These are phyloP conservation scores for Xylaria sp. DNA, from an alignment of 2,329 filamentous ascomycete genomes.

Conservation along the genomic window DNA sequence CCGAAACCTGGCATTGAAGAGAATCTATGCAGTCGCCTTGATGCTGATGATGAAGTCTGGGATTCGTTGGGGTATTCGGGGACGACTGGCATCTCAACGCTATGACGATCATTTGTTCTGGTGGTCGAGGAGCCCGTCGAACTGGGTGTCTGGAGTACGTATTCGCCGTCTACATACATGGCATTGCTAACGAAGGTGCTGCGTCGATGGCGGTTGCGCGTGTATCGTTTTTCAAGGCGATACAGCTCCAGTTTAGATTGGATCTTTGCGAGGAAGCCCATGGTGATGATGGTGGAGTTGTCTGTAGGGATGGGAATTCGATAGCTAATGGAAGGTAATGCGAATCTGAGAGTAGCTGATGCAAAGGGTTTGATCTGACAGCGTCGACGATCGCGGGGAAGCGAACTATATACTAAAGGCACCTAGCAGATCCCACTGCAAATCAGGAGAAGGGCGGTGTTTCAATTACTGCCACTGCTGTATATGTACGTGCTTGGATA, in stretches of 20 bases:
- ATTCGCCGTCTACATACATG: conserved; percentile 94
- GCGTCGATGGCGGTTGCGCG: conserved; percentile 84
- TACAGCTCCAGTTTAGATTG: conserved; percentile 85
- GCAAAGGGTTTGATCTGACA: background rate
- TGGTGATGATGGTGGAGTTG: conserved; percentile 35
- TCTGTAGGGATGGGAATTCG: background rate
- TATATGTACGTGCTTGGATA: conserved; percentile 17
- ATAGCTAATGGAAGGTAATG: background rate
- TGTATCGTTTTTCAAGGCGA: conserved; percentile 95
- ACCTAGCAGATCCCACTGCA: background rate
- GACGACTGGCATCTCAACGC: conserved; percentile 45
- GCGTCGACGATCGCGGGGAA: background rate
- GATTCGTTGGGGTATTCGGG: conserved; percentile 44
- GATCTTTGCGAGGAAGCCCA: conserved; percentile 67
- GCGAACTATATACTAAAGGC: conserved; percentile 17
- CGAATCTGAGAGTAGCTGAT: background rate
- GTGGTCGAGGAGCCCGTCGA: conserved; percentile 64
- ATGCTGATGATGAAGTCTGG: conserved; percentile 50
- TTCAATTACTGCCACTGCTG: conserved; percentile 10
- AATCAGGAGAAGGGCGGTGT: conserved; percentile 17
- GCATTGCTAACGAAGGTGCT: conserved; percentile 90
- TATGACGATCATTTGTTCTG: conserved; percentile 41
- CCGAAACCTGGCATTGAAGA: conserved; percentile 67
- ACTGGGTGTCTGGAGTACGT: conserved; percentile 78
- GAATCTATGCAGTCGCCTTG: conserved; percentile 64